Evolutionary conservation across 305 asterid genomes (phyloP).

Genomic region (Rubia balearica): DNA sequence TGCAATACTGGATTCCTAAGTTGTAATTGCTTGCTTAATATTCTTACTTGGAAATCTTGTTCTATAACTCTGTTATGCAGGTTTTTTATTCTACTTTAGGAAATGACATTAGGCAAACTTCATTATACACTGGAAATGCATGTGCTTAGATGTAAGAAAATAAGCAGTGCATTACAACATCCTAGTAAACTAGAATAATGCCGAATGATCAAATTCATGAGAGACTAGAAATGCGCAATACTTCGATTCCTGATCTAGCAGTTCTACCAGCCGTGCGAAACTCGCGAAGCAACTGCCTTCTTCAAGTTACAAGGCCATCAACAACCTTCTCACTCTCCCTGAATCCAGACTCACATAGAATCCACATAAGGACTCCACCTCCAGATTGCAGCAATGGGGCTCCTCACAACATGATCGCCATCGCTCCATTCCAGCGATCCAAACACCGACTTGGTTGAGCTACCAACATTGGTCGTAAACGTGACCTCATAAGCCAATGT

Average conservation of each 20-base stretch:
- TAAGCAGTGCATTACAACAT: background rate
- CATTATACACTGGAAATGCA: too few relatives aligned
- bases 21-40: too few relatives aligned
- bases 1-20: too few relatives aligned
- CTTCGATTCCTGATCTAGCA: background rate
- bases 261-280: background rate
- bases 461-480: conserved; percentile 30
- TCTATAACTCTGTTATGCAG: too few relatives aligned
- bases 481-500: conserved; percentile 58
- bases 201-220: background rate
- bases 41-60: too few relatives aligned
- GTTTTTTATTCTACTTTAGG: too few relatives aligned
- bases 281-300: background rate
- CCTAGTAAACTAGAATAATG: background rate
- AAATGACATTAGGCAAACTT: too few relatives aligned
- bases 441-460: conserved; percentile 33
- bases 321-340: background rate
- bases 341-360: conserved; percentile 36
- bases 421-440: conserved; percentile 69
- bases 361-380: conserved; percentile 22
- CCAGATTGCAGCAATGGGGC: conserved; percentile 65
- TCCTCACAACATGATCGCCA: conserved; percentile 56
- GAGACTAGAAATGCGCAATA: background rate
- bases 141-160: too few relatives aligned
- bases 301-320: background rate